Conservation (phyloP, 345 rosid genomes). For the Triadica sebifera region DNA sequence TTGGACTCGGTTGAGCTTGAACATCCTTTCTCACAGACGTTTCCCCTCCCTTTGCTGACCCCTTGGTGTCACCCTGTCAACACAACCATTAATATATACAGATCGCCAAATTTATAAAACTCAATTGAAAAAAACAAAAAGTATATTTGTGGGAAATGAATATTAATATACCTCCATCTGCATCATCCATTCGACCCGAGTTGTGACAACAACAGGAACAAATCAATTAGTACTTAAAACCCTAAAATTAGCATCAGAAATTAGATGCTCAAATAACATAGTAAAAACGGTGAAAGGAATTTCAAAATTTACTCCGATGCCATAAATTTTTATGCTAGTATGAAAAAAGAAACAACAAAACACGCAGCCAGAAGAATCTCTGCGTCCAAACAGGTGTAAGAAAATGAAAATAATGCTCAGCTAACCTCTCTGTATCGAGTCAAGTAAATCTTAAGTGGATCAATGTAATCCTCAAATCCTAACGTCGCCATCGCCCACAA, state of each 20-base stretch:
- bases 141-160: constrained; percentile 3
- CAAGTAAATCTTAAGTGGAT: constrained; percentile 79
- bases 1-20: constrained; percentile 38
- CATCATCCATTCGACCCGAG: constrained; percentile 23
- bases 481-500: constrained; percentile 96
- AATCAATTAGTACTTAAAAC: constrained; percentile 16
- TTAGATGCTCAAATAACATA: neutral
- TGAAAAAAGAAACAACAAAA: neutral
- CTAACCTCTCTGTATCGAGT: constrained; percentile 77
- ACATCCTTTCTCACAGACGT: constrained; percentile 53
- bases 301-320: neutral
- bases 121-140: neutral
- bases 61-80: constrained; percentile 81
- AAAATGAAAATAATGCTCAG: neutral
- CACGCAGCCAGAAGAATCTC: neutral
- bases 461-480: constrained; percentile 96
- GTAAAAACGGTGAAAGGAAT: neutral
- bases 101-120: neutral
- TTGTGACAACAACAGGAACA: constrained; percentile 1
- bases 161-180: constrained; percentile 79
- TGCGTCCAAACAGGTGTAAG: neutral
- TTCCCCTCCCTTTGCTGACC: constrained; percentile 68
- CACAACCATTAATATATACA: constrained; percentile 9
- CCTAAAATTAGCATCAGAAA: neutral
- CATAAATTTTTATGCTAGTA: too few species aligned